These are phyloP conservation scores for Logfia minima DNA, from an alignment of 129 eudicot genomes.

Conservation along the genomic window DNA sequence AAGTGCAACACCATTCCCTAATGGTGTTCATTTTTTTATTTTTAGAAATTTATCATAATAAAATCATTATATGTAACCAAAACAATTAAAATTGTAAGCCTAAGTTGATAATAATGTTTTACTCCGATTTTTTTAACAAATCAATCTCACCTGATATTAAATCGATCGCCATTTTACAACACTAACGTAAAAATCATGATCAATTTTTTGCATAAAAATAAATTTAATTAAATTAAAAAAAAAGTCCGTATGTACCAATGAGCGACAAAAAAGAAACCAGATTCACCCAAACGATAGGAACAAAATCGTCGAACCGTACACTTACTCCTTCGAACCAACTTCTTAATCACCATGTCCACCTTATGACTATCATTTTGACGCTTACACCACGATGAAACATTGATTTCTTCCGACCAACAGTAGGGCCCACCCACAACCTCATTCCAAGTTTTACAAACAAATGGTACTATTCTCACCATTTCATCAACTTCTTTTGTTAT, in stretches of 20 bases:
- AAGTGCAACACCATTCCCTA: too few species aligned
- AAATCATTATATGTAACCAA: too few species aligned
- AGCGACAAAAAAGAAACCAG: constrained; percentile 36
- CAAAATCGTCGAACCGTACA: constrained; percentile 28
- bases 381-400: constrained; percentile 37
- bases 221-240: too few species aligned
- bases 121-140: too few species aligned
- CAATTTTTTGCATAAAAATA: too few species aligned
- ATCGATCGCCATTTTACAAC: background rate
- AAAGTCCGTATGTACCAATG: constrained; percentile 22
- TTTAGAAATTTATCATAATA: too few species aligned
- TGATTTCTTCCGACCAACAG: constrained; percentile 36
- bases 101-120: too few species aligned
- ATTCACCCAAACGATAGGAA: constrained; percentile 31
- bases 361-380: constrained; percentile 8
- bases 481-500: constrained; percentile 24
- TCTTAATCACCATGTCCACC: constrained; percentile 32
- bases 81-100: too few species aligned
- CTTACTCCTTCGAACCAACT: constrained; percentile 34
- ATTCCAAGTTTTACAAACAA: constrained; percentile 44
- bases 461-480: constrained; percentile 33
- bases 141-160: background rate
- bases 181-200: too few species aligned
- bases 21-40: too few species aligned
- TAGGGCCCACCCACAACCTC: constrained; percentile 37